Base-by-base conservation (phyloP, 2,329 filamentous ascomycete genomes). In the Huntiella decipiens region DNA sequence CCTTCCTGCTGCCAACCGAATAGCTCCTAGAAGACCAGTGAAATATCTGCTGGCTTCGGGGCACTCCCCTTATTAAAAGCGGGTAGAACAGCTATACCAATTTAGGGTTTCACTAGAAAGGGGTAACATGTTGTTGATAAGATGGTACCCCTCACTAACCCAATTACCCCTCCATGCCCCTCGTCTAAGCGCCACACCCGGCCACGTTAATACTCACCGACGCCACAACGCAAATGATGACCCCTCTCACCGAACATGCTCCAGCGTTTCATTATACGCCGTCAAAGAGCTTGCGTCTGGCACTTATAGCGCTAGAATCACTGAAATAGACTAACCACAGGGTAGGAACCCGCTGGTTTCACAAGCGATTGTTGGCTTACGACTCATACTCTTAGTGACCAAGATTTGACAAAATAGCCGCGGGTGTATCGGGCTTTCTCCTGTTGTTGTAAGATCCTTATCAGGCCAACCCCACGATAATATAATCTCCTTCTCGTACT, bases 91-190 rank as follows among this genome's bases (percentile, higher is more conserved):
- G 17, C 17, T 19, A 0, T 28, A 10, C 2, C 6, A 10, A 28
- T 28, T 7, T 28, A 28, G 22, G 22, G 22, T 28, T 28, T 28
- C 8, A 28, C 8, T 28, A 28, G 22, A 28, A 28, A 28, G 22
- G 22, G 22, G 22, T 28, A 28, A 28, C 22, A 28, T 28, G 22
- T 28, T 28, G 7, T 28, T 28, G 22, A 28, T 28, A 28, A 28
- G 22, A 28, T 28, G 22, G 22, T 28, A 28, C 22, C 31, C 38
- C n/a, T 44, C 35, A 44, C 31, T 13, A 44, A 34, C 16, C n/a
- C 40, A 43, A 13, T 38, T 45, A 45, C 43, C 43, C 43, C 43
- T 45, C 43, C 22, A 45, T 16, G 17, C 43, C 28, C 35, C 43
- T 32, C n/a, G n/a, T 36, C 10, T 32, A 32, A 38, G 12, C 32